Conservation (phyloP, 495 filamentous ascomycete genomes). For the Lasiosphaeris hirsuta region DNA sequence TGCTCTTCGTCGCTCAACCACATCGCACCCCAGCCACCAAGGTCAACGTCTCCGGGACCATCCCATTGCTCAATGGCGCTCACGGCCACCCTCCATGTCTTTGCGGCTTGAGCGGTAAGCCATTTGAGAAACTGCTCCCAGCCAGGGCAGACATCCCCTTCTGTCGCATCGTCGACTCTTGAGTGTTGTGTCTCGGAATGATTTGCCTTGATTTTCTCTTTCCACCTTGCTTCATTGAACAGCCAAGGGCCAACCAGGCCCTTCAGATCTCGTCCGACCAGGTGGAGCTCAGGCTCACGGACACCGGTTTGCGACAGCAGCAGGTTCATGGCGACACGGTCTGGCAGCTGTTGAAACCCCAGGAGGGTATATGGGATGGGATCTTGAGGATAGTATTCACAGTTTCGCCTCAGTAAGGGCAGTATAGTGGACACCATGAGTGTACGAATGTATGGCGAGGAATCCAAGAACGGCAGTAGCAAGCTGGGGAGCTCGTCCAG, state of each 20-base stretch:
- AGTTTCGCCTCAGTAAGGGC: conserved; percentile 74
- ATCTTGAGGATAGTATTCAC: conserved; percentile 72
- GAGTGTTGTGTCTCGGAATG: conserved; percentile 1
- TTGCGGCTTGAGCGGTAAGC: conserved; percentile 58
- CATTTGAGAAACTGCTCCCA: conserved; percentile 81
- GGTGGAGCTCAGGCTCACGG: conserved; percentile 37
- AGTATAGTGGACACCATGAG: conserved; percentile 79
- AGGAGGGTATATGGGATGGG: conserved; percentile 54
- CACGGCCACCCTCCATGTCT: conserved; percentile 56
- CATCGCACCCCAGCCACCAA: conserved; percentile 62
- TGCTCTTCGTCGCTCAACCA: conserved; percentile 52
- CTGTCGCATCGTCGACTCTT: conserved; percentile 10
- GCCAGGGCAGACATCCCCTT: conserved; percentile 40
- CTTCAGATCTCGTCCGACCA: conserved; percentile 67
- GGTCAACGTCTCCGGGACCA: conserved; percentile 74
- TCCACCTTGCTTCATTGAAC: conserved; percentile 63
- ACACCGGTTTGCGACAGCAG: conserved; percentile 62
- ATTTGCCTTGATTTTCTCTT: conserved; percentile 16
- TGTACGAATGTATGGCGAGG: conserved; percentile 60
- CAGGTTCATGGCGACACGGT: conserved; percentile 58
- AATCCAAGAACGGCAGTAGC: conserved; percentile 69
- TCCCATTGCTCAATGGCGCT: conserved; percentile 70
- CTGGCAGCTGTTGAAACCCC: conserved; percentile 60
- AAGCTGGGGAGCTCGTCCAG: conserved; percentile 69
- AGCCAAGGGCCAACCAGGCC: conserved; percentile 82